phyloP scores from a whole-genome alignment of 257 asterid species.

The Gentiana macrophylla region DNA sequence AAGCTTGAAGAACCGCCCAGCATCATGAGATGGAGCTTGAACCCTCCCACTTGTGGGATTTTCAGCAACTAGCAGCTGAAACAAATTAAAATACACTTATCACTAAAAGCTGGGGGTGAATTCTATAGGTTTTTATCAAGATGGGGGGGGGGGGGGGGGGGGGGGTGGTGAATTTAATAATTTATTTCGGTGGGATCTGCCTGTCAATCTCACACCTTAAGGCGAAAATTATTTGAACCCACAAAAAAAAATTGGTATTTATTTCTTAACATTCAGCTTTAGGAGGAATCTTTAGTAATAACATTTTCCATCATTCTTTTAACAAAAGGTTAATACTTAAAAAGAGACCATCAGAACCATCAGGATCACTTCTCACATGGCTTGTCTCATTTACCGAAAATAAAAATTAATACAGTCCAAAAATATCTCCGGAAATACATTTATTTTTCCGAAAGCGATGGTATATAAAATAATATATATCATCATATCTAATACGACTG shows the following conservation, averaged over 20 bases:
- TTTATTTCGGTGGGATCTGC: conserved; percentile 90
- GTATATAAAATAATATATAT: no score
- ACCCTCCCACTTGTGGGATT: conserved; percentile 8
- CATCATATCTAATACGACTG: no score
- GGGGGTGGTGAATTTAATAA: conserved; percentile 59
- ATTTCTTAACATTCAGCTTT: conserved; percentile 9
- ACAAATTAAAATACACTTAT: conserved; percentile 25
- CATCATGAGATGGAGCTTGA: conserved; percentile 24
- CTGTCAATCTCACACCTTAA: conserved; percentile 73
- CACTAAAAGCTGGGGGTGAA: conserved; percentile 52
- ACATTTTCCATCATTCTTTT: conserved; percentile 5
- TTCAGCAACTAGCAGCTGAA: conserved; percentile 18
- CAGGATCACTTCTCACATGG: conserved; percentile 17
- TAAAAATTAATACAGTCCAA: neutral
- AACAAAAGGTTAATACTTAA: conserved; percentile 12
- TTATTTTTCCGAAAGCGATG: neutral
- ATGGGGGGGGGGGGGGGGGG: conserved; percentile 19
- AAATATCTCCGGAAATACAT: neutral
- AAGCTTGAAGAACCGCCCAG: conserved; percentile 31
- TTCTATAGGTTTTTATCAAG: conserved; percentile 71
- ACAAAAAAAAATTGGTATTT: conserved; percentile 7
- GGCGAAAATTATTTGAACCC: neutral
- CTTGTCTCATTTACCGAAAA: conserved; percentile 9
- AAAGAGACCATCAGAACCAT: conserved; percentile 12
- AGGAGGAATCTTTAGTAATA: conserved; percentile 18